Evolutionary conservation across 202 grass and related monocot species (phyloP).

Genomic region (Panicum hallii): DNA sequence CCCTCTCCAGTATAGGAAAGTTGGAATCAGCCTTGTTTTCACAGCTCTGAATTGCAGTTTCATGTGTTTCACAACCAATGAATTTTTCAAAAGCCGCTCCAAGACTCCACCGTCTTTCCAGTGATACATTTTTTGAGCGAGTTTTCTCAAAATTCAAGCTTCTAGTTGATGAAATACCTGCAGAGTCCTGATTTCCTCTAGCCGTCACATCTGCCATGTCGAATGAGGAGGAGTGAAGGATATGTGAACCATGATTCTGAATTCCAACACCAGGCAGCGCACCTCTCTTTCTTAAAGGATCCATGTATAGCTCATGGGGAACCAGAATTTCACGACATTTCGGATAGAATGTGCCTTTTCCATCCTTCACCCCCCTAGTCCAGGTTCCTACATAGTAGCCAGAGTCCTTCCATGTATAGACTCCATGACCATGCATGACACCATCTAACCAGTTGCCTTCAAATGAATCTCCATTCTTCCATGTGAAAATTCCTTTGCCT

Average conservation of each 20-base stretch:
- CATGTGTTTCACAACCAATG: conserved; percentile 60
- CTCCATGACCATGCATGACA: conserved; percentile 86
- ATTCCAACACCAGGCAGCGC: conserved; percentile 72
- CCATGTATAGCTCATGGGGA: conserved; percentile 64
- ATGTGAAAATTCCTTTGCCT: conserved; percentile 84
- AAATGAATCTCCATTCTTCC: conserved; percentile 88
- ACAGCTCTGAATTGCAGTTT: conserved; percentile 55
- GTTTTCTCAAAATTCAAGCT: conserved; percentile 51
- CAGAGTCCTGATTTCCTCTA: conserved; percentile 39
- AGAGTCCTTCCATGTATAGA: conserved; percentile 86
- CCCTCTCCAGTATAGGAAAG: conserved; percentile 82
- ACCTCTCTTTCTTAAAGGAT: conserved; percentile 70
- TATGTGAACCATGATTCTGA: conserved; percentile 69
- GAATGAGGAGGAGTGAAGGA: conserved; percentile 80
- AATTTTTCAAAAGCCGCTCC: conserved; percentile 91
- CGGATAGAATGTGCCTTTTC: conserved; percentile 92
- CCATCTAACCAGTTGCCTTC: conserved; percentile 95
- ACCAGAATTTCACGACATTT: conserved; percentile 68
- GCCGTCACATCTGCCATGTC: conserved; percentile 86
- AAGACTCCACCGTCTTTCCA: conserved; percentile 99
- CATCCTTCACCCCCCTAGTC: conserved; percentile 96
- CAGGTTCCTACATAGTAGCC: conserved; percentile 89
- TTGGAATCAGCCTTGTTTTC: conserved; percentile 59
- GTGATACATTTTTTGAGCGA: conserved; percentile 58
- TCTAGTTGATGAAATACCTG: conserved; percentile 47